A percentile compares a stretch with the other conserved stretches of the same genome.
phyloP scores from a whole-genome alignment of 106 monocot species.

The Hemerocallis citrina region DNA sequence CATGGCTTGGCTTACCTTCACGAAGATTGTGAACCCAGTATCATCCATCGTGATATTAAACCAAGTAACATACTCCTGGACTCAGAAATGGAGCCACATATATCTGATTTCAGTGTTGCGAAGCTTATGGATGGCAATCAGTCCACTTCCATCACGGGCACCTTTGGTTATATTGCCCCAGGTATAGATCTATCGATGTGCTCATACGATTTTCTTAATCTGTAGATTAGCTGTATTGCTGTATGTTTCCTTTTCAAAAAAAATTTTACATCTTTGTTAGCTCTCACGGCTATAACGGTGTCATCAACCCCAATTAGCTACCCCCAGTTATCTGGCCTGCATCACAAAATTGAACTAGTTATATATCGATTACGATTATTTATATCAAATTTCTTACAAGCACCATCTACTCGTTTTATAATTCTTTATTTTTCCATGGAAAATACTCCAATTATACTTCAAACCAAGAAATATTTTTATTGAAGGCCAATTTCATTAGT shows the following conservation, averaged over 20 bases:
- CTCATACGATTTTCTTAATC: neutral
- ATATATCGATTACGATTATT: too few relatives aligned
- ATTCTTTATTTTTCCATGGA: too few relatives aligned
- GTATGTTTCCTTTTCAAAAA: neutral
- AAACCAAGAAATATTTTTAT: too few relatives aligned
- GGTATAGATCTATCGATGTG: slow-evolving; percentile 30
- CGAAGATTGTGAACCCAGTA: slow-evolving; percentile 67
- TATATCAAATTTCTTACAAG: too few relatives aligned
- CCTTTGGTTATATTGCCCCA: slow-evolving; percentile 80
- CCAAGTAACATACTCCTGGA: slow-evolving; percentile 87
- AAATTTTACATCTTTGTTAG: neutral
- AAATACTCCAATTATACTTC: too few relatives aligned
- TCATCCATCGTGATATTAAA: slow-evolving; percentile 94
- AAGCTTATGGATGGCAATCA: slow-evolving; percentile 49
- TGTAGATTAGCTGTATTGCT: neutral
- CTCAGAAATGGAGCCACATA: slow-evolving; percentile 68
- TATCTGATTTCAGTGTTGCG: slow-evolving; percentile 93
- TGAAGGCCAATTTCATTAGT: too few relatives aligned
- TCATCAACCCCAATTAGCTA: neutral
- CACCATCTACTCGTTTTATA: too few relatives aligned
- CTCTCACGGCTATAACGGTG: neutral
- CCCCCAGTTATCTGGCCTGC: neutral
- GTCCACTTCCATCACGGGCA: slow-evolving; percentile 44
- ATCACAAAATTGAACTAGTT: neutral
- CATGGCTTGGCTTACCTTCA: slow-evolving; percentile 85